Percentiles rank a stretch among this genome's conserved stretches.
phyloP scores from a whole-genome alignment of 768 basidiomycete genomes.

The Russula sp. region DNA sequence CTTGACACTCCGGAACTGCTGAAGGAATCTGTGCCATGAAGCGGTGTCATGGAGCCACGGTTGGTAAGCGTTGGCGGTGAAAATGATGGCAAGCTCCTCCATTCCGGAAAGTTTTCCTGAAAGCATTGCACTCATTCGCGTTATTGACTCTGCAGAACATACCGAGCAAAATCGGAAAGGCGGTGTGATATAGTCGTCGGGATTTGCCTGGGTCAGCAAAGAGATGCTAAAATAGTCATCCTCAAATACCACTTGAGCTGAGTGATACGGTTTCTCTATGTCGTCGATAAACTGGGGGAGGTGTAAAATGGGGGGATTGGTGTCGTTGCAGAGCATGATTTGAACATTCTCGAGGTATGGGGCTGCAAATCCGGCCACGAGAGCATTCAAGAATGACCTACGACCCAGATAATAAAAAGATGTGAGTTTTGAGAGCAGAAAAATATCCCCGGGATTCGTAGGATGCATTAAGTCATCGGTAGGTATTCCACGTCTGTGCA shows the following conservation, averaged over 20 bases:
- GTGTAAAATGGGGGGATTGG: background rate
- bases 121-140: background rate
- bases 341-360: background rate
- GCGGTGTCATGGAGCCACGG: no score
- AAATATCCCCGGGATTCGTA: no score
- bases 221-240: rapidly evolving
- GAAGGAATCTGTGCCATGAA: no score
- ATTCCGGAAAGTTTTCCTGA: background rate
- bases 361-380: background rate
- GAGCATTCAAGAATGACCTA: background rate
- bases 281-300: background rate
- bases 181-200: no score
- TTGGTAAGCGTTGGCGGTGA: background rate
- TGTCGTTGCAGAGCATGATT: rapidly evolving
- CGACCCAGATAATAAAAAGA: background rate
- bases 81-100: background rate
- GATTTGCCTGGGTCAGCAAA: background rate
- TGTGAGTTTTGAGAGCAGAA: background rate
- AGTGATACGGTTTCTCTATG: background rate
- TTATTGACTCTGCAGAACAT: background rate
- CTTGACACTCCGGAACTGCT: background rate
- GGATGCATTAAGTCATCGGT: background rate
- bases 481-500: background rate
- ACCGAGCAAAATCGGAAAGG: background rate
- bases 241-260: background rate